Evolutionary conservation across 148 eudicot genomes (phyloP).

Genomic region (Salicornia ramosissima): DNA sequence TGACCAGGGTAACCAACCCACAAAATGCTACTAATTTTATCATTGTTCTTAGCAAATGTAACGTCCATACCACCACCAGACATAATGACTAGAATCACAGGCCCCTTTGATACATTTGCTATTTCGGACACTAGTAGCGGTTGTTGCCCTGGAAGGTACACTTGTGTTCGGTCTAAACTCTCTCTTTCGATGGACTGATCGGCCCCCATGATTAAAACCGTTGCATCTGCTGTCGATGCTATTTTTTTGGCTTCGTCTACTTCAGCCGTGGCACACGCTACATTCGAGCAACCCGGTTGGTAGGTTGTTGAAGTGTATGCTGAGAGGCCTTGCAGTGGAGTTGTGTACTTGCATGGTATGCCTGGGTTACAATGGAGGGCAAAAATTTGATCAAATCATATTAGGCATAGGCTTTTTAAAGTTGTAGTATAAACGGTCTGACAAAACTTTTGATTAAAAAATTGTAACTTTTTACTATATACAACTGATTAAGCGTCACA

Average conservation of each 20-base stretch:
- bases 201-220: conserved; percentile 55
- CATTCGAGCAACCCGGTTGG: conserved; percentile 51
- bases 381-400: too few relatives aligned
- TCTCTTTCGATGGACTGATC: conserved; percentile 74
- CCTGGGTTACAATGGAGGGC: conserved; percentile 42
- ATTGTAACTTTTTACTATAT: too few relatives aligned
- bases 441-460: too few relatives aligned
- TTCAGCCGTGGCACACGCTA: conserved; percentile 48
- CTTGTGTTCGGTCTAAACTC: conserved; percentile 45
- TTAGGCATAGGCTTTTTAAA: too few relatives aligned
- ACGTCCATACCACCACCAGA: conserved; percentile 79
- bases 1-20: conserved; percentile 87
- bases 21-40: conserved; percentile 53
- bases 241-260: conserved; percentile 45
- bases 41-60: conserved; percentile 52
- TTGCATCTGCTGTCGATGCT: conserved; percentile 61
- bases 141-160: conserved; percentile 71
- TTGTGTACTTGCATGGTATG: conserved; percentile 59
- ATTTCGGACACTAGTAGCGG: conserved; percentile 39
- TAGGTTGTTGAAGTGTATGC: conserved; percentile 44
- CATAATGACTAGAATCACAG: conserved; percentile 65
- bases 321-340: conserved; percentile 69
- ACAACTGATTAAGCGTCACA: too few relatives aligned
- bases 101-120: conserved; percentile 61
- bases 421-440: too few relatives aligned